Evolutionary conservation across 2,329 filamentous ascomycete species (phyloP), one percentile per base, ranked within the genome.

Genomic region (Emydomyces testavorans): DNA sequence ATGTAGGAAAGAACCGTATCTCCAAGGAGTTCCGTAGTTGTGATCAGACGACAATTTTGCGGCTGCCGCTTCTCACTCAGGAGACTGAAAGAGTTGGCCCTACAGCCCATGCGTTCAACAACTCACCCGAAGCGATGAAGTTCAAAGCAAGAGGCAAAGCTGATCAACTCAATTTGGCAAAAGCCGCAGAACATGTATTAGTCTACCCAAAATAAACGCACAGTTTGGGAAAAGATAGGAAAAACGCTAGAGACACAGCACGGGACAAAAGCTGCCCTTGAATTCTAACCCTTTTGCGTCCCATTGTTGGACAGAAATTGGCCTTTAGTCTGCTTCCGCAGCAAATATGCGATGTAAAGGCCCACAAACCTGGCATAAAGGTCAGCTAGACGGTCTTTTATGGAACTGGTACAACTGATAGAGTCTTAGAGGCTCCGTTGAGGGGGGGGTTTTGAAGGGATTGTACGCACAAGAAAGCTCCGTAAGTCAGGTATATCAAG

Each of bases 111-210:
- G 66, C 52, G 53, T 53, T 43, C 36, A 36, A 57, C 54, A 56
- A 90, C 85, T 90, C 80, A 92, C 85, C 84, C 72, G 85, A 86
- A 66, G 85, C 85, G 71, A 92, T 85, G 72, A 92, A 92, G 71
- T 92, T 92, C 63, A 92, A 74, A 65, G 85, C 84, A 67, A 92
- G 71, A 58, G 85, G 85, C 55, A 87, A 70, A 56, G 83, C 85
- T 92, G 29, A 48, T 43, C 46, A 40, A 41, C 6, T n/a, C 36
- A 28, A 23, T 3, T 24, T 21, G 45, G 37, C 46, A 40, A 40
- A 23, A 31, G 45, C 37, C 46, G 46, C 24, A 31, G 6, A 15
- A 37, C 15, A 42, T 13, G 11, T n/a, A 45, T 44, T 40, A 44
- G 34, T 34, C 10, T 42, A 37, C 16, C 38, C 37, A 26, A 26